Base-by-base conservation (phyloP, 2,329 filamentous ascomycete genomes). In the Xylariaceae sp. region DNA sequence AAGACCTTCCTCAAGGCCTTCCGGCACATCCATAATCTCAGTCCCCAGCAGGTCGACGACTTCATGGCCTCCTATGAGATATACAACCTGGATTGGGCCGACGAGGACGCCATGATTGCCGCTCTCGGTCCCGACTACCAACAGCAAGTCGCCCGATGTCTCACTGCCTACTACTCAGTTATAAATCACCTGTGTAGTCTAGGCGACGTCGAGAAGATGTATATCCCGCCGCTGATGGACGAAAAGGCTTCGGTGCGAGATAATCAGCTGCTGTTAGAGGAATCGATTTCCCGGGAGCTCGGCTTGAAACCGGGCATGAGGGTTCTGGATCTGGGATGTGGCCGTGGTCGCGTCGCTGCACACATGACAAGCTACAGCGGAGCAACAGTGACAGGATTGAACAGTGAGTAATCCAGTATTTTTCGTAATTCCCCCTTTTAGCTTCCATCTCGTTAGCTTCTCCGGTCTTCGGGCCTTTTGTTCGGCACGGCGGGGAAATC, bases 191-290 rank as follows among this genome's bases (percentile, higher is more conserved):
- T 82, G 9, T 82, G 80, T 67, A 80, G 79, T 30, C 74, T 82
- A 9, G 80, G 80, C 39, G 78, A 81, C 49, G 79, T 82, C n/a
- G 80, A 82, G 67, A 82, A 82, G 70, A 82, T 82, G 80, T 82
- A 82, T 68, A 82, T 82, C 57, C 80, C 80, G 10, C 80, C 80
- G 1, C 74, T 78, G 55, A 80, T 82, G 78, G 78, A 80, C 68
- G 75, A 73, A 65, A 76, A 77, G 60, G 77, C 77, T 4, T 77
- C 74, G 0, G 78, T 81, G 0, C 69, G 76, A 9, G 79, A 80
- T 64, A 82, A 82, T 63, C 80, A 82, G 70, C 72, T 82, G 51
- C 74, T 82, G 11, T 80, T 79, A 63, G 80, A 82, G 68, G 77
- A 80, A 66, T 77, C 77, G 8, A 74, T 82, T 53, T 78, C 79